Base-by-base conservation (phyloP, 2,329 filamentous ascomycete genomes). In the Cladorrhinum sp. region DNA sequence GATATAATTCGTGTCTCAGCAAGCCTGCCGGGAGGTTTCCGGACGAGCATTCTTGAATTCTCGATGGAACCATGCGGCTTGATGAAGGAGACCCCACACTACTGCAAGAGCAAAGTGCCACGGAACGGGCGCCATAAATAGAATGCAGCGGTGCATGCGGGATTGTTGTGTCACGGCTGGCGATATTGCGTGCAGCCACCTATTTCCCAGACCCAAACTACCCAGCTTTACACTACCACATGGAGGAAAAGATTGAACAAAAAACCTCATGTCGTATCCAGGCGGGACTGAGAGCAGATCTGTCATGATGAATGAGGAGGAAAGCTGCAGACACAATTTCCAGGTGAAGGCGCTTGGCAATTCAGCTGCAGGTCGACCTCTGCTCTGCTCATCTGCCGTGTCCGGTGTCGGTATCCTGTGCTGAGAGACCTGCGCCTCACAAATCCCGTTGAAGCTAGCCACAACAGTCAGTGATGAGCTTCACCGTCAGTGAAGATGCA, bases 51-150 rank as follows among this genome's bases (percentile, higher is more conserved):
- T 18, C 16, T 16, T 36, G 42, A 46, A 18, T 46, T 46, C 42
- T 46, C 4, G 16, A 46, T 46, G 42, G 16, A 20, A 46, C 42
- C 4, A 8, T 46, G 16, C 5, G n/a, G 18, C 3, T 46, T 36
- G 33, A 10, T 36, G 42, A 46, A 46, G n/a, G n/a, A 46, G 42
- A 46, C 33, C 49, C 18, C 58, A 48, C 55, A 59, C 52, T 49
- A 56, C 59, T 48, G 54, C 42, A 64, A 65, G 26, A 62, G 57
- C 62, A 46, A 26, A 28, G 54, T 57, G 54, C 54, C 33, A 57
- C 54, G 42, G 54, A 33, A 57, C 54, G 39, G 54, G 52, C 46
- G 39, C 67, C 67, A 68, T 60, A 69, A 70, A 70, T 70, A 70
- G 68, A 65, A 63, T 20, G 28, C 23, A 55, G 52, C 20, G 52